Conservation (phyloP, 2,329 filamentous ascomycete genomes). For the Sclerotinia glacialis region DNA sequence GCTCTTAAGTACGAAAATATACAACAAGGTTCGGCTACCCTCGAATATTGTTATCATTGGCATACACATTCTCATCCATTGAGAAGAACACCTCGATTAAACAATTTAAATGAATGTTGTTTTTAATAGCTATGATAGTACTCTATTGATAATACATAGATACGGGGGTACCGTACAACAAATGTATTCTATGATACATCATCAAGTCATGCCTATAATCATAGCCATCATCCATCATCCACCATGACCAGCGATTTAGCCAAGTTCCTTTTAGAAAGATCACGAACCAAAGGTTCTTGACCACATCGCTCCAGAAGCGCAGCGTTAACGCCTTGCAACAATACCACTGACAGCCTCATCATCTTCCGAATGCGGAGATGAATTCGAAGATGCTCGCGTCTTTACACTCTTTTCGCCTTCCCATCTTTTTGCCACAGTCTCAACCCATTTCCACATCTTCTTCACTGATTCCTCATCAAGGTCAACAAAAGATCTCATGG, state of each 20-base stretch:
- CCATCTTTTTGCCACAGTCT: background rate
- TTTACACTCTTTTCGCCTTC: background rate
- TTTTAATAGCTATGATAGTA: background rate
- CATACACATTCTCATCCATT: background rate
- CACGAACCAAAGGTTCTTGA: background rate
- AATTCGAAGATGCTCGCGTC: background rate
- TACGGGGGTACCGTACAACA: background rate
- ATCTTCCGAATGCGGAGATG: background rate
- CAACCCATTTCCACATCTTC: constrained; percentile 3
- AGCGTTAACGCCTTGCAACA: background rate
- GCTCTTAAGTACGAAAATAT: background rate
- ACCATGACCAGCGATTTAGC: background rate
- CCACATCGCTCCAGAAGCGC: too few species aligned
- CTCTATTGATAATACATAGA: background rate
- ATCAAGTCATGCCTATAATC: background rate
- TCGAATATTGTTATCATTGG: background rate
- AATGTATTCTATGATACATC: background rate
- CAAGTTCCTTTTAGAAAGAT: background rate
- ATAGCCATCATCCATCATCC: background rate
- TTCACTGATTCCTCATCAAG: background rate
- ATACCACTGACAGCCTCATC: background rate
- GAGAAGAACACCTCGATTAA: background rate
- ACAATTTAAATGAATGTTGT: background rate
- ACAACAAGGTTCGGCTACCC: too few species aligned
- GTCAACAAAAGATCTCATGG: background rate